Evolutionary conservation across 2,329 filamentous ascomycete genomes (phyloP).

Genomic region (Aspergillus sp.): DNA sequence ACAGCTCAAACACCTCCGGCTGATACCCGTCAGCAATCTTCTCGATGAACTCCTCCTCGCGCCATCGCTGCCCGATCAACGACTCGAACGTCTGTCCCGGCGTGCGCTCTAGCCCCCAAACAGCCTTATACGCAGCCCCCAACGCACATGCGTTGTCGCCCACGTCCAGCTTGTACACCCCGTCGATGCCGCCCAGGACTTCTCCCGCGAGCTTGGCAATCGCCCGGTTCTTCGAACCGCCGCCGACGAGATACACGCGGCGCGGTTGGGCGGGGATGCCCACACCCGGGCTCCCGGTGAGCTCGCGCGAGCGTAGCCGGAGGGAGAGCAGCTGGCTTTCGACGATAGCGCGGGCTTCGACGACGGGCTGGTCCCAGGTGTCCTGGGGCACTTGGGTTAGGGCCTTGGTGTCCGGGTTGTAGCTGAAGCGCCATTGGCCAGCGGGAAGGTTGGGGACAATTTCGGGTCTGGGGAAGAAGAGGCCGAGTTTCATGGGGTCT

Average conservation of each 20-base stretch:
- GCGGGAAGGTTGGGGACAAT: slow-evolving; percentile 85
- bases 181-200: slow-evolving; percentile 79
- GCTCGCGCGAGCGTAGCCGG: slow-evolving; percentile 69
- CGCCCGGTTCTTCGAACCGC: slow-evolving; percentile 79
- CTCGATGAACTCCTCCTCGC: slow-evolving; percentile 72
- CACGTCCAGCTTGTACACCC: slow-evolving; percentile 87
- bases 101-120: slow-evolving; percentile 74
- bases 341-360: slow-evolving; percentile 78
- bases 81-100: slow-evolving; percentile 74
- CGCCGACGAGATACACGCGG: slow-evolving; percentile 87
- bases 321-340: slow-evolving; percentile 93
- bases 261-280: slow-evolving; percentile 72
- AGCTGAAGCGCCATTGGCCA: slow-evolving; percentile 78
- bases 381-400: slow-evolving; percentile 45
- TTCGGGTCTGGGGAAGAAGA: slow-evolving; percentile 94
- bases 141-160: slow-evolving; percentile 92
- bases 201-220: slow-evolving; percentile 79
- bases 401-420: slow-evolving; percentile 40
- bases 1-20: slow-evolving; percentile 63
- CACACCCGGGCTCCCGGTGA: slow-evolving; percentile 53
- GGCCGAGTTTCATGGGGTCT: slow-evolving; percentile 68
- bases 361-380: slow-evolving; percentile 49
- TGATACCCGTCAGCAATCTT: slow-evolving; percentile 76
- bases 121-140: slow-evolving; percentile 89
- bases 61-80: slow-evolving; percentile 75